A percentile compares a stretch with the other conserved stretches of the same genome.
These are phyloP conservation scores for Candida pseudocylindracea DNA, from an alignment of 1,139 yeast species.

Conservation along the genomic window DNA sequence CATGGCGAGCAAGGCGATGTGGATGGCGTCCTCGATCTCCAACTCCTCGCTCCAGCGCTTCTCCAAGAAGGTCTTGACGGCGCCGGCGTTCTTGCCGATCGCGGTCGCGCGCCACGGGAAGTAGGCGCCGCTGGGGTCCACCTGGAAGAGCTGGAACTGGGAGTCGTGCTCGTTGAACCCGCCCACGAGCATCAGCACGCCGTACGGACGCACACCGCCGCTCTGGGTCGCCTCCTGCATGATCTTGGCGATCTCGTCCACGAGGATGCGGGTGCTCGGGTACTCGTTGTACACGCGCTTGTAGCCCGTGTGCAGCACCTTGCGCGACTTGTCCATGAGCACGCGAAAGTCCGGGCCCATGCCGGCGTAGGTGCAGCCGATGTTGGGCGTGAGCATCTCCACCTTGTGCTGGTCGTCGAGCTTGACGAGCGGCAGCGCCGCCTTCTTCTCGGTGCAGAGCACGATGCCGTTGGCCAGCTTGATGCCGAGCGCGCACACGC, in stretches of 20 bases:
- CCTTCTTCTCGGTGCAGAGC: constrained; percentile 88
- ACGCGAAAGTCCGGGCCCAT: constrained; percentile 99
- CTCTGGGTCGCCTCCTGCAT: constrained; percentile 98
- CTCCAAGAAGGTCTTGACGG: constrained; percentile 92
- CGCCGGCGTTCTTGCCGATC: constrained; percentile 83
- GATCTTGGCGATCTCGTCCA: constrained; percentile 83
- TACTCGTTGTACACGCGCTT: constrained; percentile 88
- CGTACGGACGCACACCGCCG: constrained; percentile 97
- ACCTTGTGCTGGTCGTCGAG: constrained; percentile 61
- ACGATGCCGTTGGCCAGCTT: constrained; percentile 94
- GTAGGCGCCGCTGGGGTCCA: constrained; percentile 94
- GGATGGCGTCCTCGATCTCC: constrained; percentile 95
- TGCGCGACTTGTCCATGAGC: constrained; percentile 80
- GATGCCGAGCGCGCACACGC: constrained; percentile 92
- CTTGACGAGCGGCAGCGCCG: constrained; percentile 58
- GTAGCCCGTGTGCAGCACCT: constrained; percentile 80
- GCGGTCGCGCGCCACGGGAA: constrained; percentile 99
- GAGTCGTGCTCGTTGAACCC: constrained; percentile 75
- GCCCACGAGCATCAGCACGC: constrained; percentile 84
- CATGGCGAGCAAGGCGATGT: constrained; percentile 80
- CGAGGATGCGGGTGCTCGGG: constrained; percentile 89
- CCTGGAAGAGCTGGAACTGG: constrained; percentile 71
- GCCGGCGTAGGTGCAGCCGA: constrained; percentile 93
- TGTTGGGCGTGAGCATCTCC: constrained; percentile 75
- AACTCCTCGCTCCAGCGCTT: constrained; percentile 96